A percentile compares a stretch with the other conserved stretches of the same genome.
These are phyloP conservation scores for Acanthamoeba culbertsoni DNA, from an alignment of 208 protist genomes.

Conservation along the genomic window DNA sequence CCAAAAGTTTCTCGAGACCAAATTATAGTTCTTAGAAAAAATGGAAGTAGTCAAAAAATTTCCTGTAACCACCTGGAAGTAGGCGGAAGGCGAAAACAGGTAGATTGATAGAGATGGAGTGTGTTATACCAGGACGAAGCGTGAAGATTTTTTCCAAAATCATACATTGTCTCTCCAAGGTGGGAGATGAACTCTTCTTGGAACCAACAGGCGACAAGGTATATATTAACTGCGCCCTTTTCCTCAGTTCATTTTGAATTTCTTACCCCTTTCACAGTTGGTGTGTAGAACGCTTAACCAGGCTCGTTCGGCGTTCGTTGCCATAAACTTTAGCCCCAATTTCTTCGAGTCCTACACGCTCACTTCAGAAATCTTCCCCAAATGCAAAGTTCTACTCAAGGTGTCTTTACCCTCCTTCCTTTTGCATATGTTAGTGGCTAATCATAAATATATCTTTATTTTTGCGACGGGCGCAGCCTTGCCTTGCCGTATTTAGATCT, in stretches of 20 bases:
- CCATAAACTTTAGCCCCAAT: not conserved
- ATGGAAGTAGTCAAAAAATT: not conserved
- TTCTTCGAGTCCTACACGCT: conserved; percentile 15
- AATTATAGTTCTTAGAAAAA: not conserved
- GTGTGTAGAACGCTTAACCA: not conserved
- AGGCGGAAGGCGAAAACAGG: not conserved
- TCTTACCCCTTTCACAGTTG: not conserved
- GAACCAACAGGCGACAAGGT: not conserved
- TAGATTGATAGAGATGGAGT: not conserved
- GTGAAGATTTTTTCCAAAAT: conserved; percentile 13
- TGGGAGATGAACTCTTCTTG: not conserved
- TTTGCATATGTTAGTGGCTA: not conserved
- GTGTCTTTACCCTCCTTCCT: not conserved
- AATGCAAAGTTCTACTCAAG: conserved; percentile 25
- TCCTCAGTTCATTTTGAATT: not conserved
- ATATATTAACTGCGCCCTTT: not conserved
- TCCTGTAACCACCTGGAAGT: no score
- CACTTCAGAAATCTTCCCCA: not conserved
- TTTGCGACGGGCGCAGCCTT: not conserved
- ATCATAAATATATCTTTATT: no score
- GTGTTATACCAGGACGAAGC: not conserved
- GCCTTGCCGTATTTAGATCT: not conserved
- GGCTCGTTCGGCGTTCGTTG: conserved; percentile 18
- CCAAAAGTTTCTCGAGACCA: not conserved
- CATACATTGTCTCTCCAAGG: not conserved